phyloP scores from a whole-genome alignment of 495 filamentous ascomycete genomes.

The Aspergillus funiculosus region DNA sequence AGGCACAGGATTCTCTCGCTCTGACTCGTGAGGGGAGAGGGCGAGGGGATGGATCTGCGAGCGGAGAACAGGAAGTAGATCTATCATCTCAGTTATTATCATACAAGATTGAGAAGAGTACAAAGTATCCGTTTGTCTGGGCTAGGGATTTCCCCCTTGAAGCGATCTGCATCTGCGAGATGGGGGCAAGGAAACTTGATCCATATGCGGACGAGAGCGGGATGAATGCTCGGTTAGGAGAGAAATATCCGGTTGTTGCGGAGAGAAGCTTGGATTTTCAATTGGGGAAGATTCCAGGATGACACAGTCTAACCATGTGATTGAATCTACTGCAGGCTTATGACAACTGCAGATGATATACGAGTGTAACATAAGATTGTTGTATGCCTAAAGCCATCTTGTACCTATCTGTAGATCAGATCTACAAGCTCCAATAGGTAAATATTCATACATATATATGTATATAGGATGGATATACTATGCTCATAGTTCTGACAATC shows the following conservation, averaged over 20 bases:
- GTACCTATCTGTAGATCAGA: too few species aligned
- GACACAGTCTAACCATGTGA: too few species aligned
- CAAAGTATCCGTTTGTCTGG: slow-evolving; percentile 46
- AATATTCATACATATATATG: too few species aligned
- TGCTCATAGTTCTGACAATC: too few species aligned
- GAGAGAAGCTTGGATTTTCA: slow-evolving; percentile 26
- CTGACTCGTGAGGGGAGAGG: background rate
- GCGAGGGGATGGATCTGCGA: background rate
- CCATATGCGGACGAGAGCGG: slow-evolving; percentile 20
- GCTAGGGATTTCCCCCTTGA: slow-evolving; percentile 56
- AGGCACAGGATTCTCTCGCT: background rate
- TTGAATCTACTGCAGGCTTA: too few species aligned
- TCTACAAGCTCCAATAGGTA: too few species aligned
- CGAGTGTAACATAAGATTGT: too few species aligned
- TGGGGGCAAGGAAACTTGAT: slow-evolving; percentile 64
- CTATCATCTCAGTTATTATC: background rate
- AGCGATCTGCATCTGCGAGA: slow-evolving; percentile 64
- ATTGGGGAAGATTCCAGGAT: too few species aligned
- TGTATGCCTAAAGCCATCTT: too few species aligned
- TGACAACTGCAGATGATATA: too few species aligned
- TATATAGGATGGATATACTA: too few species aligned
- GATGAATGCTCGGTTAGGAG: slow-evolving; percentile 33
- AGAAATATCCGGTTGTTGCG: slow-evolving; percentile 40
- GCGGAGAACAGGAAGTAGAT: background rate
- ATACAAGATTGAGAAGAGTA: background rate